These are phyloP conservation scores for Sordariomycetes sp. DNA, from an alignment of 2,329 filamentous ascomycete species.

Conservation along the genomic window DNA sequence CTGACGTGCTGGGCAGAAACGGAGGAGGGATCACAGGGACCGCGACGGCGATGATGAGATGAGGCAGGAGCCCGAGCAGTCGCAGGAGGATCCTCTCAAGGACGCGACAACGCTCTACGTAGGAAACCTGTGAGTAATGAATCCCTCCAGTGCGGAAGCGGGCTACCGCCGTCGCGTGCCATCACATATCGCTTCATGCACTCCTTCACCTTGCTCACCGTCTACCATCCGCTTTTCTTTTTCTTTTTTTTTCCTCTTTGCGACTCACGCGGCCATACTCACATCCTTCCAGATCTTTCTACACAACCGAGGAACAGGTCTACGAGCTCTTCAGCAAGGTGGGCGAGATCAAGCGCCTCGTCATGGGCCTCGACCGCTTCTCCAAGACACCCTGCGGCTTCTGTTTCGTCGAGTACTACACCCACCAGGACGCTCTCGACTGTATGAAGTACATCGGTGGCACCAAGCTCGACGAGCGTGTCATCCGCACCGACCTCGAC, in stretches of 20 bases:
- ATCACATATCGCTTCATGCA: background rate
- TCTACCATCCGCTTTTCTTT: constrained; percentile 2
- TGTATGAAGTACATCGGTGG: constrained; percentile 98
- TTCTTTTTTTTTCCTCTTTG: too few species aligned
- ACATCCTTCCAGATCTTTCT: constrained; percentile 58
- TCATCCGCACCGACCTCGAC: constrained; percentile 91
- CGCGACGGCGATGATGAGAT: constrained; percentile 45
- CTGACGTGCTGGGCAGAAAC: constrained; percentile 13
- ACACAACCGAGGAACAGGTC: constrained; percentile 98
- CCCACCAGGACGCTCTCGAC: constrained; percentile 89
- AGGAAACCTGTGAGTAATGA: constrained; percentile 61
- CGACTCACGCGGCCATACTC: background rate
- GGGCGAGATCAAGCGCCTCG: constrained; percentile 92
- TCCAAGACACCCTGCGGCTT: constrained; percentile 97
- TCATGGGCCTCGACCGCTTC: constrained; percentile 96
- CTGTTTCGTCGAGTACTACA: constrained; percentile 99
- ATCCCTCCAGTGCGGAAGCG: background rate
- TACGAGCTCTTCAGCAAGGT: constrained; percentile 94
- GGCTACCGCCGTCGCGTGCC: background rate
- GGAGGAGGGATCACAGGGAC: constrained; percentile 36
- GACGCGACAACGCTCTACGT: constrained; percentile 94
- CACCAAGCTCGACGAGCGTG: constrained; percentile 92
- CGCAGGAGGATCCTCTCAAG: constrained; percentile 54
- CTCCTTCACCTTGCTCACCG: background rate
- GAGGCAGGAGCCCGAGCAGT: constrained; percentile 30